phyloP scores from a whole-genome alignment of 768 basidiomycete genomes.

The Agaricus subrufescens region DNA sequence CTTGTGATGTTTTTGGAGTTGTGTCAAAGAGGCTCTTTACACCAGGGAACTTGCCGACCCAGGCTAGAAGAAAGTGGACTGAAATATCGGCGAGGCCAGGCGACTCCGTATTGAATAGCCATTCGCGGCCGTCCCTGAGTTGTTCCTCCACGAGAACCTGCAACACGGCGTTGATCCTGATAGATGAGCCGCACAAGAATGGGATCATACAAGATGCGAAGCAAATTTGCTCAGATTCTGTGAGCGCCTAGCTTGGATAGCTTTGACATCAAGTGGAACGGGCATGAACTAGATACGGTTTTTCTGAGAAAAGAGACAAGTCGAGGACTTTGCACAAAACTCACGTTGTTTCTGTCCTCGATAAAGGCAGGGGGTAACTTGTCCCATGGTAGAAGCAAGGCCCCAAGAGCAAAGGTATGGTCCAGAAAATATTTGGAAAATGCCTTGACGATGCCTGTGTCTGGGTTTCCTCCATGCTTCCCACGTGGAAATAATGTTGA shows the following conservation, averaged over 20 bases:
- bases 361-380: constrained; percentile 40
- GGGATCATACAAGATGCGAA: constrained; percentile 39
- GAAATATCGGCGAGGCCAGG: constrained; percentile 52
- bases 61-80: constrained; percentile 42
- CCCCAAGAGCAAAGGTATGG: constrained; percentile 36
- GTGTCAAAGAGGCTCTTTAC: constrained; percentile 33
- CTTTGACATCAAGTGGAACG: constrained; percentile 32
- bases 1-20: constrained; percentile 37
- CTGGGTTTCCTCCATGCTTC: constrained; percentile 34
- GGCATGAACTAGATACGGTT: constrained; percentile 24
- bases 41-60: constrained; percentile 34
- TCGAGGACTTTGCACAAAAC: constrained; percentile 12
- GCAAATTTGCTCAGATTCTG: constrained; percentile 33
- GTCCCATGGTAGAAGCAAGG: constrained; percentile 42
- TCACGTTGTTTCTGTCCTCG: constrained; percentile 43
- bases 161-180: not conserved
- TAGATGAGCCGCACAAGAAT: not conserved
- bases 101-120: constrained; percentile 50
- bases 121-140: constrained; percentile 48
- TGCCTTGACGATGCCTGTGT: constrained; percentile 45
- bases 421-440: constrained; percentile 44
- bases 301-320: not conserved
- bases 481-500: constrained; percentile 42
- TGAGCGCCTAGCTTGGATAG: constrained; percentile 26
- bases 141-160: constrained; percentile 35